Evolutionary conservation across 805 yeast genomes (phyloP).

Genomic region (Nematodospora valgi): DNA sequence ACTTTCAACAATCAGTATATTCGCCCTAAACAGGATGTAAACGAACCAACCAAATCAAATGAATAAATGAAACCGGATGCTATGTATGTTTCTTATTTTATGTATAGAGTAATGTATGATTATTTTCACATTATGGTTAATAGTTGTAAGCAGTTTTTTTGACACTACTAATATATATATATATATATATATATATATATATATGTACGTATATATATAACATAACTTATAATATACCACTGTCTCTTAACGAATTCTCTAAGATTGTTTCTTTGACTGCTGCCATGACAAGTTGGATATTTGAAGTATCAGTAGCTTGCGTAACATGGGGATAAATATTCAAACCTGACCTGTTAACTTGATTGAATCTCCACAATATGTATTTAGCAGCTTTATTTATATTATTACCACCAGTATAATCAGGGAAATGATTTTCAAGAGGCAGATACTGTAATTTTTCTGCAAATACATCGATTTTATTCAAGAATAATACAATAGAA

Average conservation of each 20-base stretch:
- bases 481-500: constrained; percentile 79
- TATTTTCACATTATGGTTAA: too few species aligned
- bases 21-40: constrained; percentile 12
- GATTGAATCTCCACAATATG: constrained; percentile 85
- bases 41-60: too few species aligned
- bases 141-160: too few species aligned
- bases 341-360: constrained; percentile 76
- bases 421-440: constrained; percentile 79
- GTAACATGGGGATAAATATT: constrained; percentile 88
- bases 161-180: too few species aligned
- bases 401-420: constrained; percentile 86
- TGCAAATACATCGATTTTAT: constrained; percentile 87
- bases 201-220: constrained; percentile 2
- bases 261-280: constrained; percentile 79
- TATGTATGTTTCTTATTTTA: too few species aligned
- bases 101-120: too few species aligned
- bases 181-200: neutral
- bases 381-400: constrained; percentile 89
- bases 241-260: constrained; percentile 71
- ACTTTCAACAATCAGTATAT: constrained; percentile 25
- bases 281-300: constrained; percentile 80
- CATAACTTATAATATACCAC: constrained; percentile 66
- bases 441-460: constrained; percentile 82
- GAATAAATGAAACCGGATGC: neutral
- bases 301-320: constrained; percentile 91